Base-by-base conservation (phyloP, 2,329 filamentous ascomycete genomes). In the Anthostomella pinea region DNA sequence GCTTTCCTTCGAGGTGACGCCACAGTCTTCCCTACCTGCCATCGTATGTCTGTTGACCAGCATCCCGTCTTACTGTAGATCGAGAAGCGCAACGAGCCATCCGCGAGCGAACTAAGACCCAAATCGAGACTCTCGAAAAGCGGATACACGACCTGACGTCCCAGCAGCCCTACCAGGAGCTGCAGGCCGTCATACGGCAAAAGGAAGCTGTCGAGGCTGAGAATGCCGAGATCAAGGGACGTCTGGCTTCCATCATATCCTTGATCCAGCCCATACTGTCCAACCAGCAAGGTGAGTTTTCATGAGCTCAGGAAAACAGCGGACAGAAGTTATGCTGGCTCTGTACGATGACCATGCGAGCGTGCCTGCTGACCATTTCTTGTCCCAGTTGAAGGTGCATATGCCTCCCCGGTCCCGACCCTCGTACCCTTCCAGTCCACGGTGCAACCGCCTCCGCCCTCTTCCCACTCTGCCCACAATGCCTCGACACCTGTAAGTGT, bases 11-110 rank as follows among this genome's bases (percentile, higher is more conserved):
- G n/a, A n/a, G n/a, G n/a, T n/a, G n/a, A n/a, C n/a, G n/a, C n/a
- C n/a, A n/a, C n/a, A n/a, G n/a, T n/a, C n/a, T n/a, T n/a, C n/a
- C n/a, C n/a, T n/a, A n/a, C n/a, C n/a, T n/a, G n/a, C n/a, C n/a
- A n/a, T n/a, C n/a, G n/a, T n/a, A n/a, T n/a, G n/a, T n/a, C n/a
- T n/a, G n/a, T n/a, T n/a, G n/a, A n/a, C n/a, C n/a, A n/a, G n/a
- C n/a, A n/a, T n/a, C n/a, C n/a, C n/a, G n/a, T n/a, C n/a, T n/a
- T n/a, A 24, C 36, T 28, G 11, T 79, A 75, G 87, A 94, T 59
- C 81, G 87, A 39, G 87, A 94, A 62, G 88, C 87, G 19, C 87
- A 95, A 60, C 77, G 87, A 31, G 87, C 86, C 24, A 93, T 94
- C 41, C 76, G 87, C 26, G 85, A 91, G 66, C 79, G 87, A 37